phyloP scores from a whole-genome alignment of 2,329 filamentous ascomycete species.

The Ampelomyces quisqualis region DNA sequence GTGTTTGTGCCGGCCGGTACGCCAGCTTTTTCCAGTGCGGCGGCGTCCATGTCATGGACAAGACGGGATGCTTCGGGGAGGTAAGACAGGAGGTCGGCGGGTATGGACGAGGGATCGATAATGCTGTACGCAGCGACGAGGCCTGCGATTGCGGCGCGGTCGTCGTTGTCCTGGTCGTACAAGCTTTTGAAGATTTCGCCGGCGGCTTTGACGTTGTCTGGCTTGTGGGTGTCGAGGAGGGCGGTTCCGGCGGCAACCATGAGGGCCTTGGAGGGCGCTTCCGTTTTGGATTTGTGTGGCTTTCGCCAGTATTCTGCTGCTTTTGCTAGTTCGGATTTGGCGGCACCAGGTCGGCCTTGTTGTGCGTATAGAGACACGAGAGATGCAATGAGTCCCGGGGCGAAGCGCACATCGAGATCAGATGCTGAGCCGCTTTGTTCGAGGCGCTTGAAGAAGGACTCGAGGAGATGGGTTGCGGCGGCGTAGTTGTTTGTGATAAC shows the following conservation, averaged over 20 bases:
- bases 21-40: conserved; percentile 65
- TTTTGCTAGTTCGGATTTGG: conserved; percentile 72
- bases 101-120: conserved; percentile 57
- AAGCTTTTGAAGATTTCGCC: conserved; percentile 77
- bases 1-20: conserved; percentile 53
- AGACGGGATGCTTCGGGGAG: conserved; percentile 66
- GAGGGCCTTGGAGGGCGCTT: conserved; percentile 57
- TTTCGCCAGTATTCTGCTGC: conserved; percentile 78
- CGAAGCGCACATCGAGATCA: conserved; percentile 71
- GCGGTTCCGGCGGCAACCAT: conserved; percentile 75
- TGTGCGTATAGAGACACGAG: conserved; percentile 75
- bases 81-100: conserved; percentile 54
- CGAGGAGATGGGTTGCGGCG: conserved; percentile 72
- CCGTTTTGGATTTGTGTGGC: conserved; percentile 54
- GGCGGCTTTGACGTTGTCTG: conserved; percentile 68
- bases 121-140: conserved; percentile 80
- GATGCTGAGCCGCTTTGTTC: conserved; percentile 60
- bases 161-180: conserved; percentile 63
- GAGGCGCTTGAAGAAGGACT: conserved; percentile 71
- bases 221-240: conserved; percentile 72
- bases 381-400: conserved; percentile 80
- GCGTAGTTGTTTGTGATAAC: conserved; percentile 69
- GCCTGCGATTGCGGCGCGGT: conserved; percentile 73
- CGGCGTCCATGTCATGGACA: conserved; percentile 60
- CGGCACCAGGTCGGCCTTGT: conserved; percentile 71